These are phyloP conservation scores for Neonectria ditissima DNA, from an alignment of 2,329 filamentous ascomycete species.

Conservation along the genomic window DNA sequence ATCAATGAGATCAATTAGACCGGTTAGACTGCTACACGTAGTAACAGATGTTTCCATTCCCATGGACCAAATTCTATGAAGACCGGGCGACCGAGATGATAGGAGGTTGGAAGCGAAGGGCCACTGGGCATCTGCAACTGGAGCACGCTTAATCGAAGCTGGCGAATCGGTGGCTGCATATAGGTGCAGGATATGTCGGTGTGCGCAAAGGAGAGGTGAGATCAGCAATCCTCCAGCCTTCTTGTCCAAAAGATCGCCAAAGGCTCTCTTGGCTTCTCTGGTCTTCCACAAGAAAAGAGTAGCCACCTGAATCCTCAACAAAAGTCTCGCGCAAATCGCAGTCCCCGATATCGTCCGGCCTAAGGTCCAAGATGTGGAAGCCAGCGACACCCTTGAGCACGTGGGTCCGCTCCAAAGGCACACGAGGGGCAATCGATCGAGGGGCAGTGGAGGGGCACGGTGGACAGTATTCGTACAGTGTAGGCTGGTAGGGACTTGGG, in stretches of 20 bases:
- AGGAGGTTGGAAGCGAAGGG: neutral
- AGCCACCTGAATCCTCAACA: slow-evolving; percentile 15
- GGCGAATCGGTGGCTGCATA: neutral
- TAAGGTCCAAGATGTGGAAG: neutral
- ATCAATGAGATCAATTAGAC: too few relatives aligned
- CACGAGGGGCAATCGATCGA: slow-evolving; percentile 5
- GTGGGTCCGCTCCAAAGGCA: slow-evolving; percentile 11
- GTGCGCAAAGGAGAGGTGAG: neutral
- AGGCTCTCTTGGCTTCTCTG: neutral
- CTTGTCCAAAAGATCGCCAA: neutral
- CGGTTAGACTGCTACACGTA: neutral
- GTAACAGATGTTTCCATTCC: too few relatives aligned
- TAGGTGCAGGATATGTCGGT: neutral
- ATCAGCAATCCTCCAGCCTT: neutral
- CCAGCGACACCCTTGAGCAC: slow-evolving; percentile 15
- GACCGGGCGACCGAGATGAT: neutral
- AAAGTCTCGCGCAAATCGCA: neutral
- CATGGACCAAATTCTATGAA: neutral
- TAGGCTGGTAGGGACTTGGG: neutral
- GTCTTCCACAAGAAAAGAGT: neutral
- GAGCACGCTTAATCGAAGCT: neutral
- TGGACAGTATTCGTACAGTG: neutral
- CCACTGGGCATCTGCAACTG: neutral
- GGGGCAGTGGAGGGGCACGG: slow-evolving; percentile 3
- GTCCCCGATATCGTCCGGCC: slow-evolving; percentile 22